Evolutionary conservation across 2,329 filamentous ascomycete genomes (phyloP), one percentile per base, ranked within the genome.

Genomic region (Pseudocercospora pini-densiflorae): DNA sequence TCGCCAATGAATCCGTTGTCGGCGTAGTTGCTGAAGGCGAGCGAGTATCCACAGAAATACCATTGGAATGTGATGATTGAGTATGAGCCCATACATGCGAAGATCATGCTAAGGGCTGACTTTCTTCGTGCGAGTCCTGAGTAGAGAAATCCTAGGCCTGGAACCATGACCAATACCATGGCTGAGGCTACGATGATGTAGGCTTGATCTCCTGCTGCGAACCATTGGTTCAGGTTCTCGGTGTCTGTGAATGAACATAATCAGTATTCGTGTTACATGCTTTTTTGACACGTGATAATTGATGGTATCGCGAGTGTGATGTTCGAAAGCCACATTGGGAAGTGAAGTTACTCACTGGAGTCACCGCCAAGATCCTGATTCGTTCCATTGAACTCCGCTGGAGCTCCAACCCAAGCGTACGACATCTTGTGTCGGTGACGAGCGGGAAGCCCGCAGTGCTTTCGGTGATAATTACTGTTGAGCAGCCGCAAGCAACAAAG

Each of bases 11-110:
- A 98, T 61, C 92, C 91, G 81, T 92, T 97, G 72, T 88, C 93
- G 4, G 90, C 92, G 14, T 88, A 89, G 51, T 87, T 85, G 76
- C 92, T 95, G 81, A 98, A 97, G 61, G 94, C 94, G 68, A 99
- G 85, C 14, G 94, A 97, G 81, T 97, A 99, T 43, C 95, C 95
- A 94, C 95, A 98, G 80, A 99, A 97, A 77, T 97, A 98, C 95
- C 95, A 99, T 83, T 99, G 95, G 84, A 99, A 97, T 64, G 92
- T 91, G 79, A 97, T 86, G 77, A 98, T 89, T 57, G 92, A 94
- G 78, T 91, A 91, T 55, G 93, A 95, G 79, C 91, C 94, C 92
- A 99, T 96, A 82, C 91, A 93, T 14, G 94, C 93, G 93, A 94
- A 98, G 77, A 99, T 95, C 85, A 98, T 91, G 70, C 93, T 97